phyloP scores from a whole-genome alignment of 257 asterid species.

The Striga asiatica region DNA sequence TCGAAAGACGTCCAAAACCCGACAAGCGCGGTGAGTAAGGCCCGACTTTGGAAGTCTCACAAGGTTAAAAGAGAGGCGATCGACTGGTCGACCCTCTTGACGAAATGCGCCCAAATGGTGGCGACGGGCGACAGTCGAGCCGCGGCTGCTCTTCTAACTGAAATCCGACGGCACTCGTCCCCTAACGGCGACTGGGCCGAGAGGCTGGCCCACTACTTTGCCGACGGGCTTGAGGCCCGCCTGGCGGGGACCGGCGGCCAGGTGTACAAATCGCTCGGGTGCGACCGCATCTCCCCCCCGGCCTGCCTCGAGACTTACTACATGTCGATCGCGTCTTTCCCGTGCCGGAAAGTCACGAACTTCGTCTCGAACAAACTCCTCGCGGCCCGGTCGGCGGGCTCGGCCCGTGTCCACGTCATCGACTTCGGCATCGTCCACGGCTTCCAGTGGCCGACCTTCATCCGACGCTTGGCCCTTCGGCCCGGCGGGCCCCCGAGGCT shows the following conservation, averaged over 20 bases:
- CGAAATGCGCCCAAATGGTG: conserved; percentile 53
- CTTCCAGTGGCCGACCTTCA: conserved; percentile 53
- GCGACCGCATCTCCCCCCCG: conserved; percentile 30
- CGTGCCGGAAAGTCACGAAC: conserved; percentile 38
- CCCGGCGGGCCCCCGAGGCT: conserved; percentile 63
- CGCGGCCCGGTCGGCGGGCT: conserved; percentile 19
- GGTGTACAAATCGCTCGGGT: conserved; percentile 36
- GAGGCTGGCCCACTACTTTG: conserved; percentile 48
- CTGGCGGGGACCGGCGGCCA: conserved; percentile 57
- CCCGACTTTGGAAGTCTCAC: conserved; percentile 34
- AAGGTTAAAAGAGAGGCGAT: conserved; percentile 35
- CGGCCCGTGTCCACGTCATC: conserved; percentile 34
- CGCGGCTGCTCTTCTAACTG: conserved; percentile 36
- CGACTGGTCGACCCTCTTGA: conserved; percentile 48
- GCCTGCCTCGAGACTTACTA: conserved; percentile 50
- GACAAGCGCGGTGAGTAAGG: neutral
- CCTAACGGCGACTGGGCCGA: conserved; percentile 52
- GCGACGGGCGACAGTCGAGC: conserved; percentile 42
- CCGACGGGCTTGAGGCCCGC: conserved; percentile 52
- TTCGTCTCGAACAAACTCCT: conserved; percentile 39
- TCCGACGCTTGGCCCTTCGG: conserved; percentile 38
- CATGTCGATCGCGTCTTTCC: conserved; percentile 46
- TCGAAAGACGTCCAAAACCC: neutral
- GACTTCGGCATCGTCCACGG: conserved; percentile 75
- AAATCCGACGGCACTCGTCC: conserved; percentile 49